Percentiles rank a stretch among this genome's conserved stretches.
phyloP scores from a whole-genome alignment of 345 rosid species.

The Rubroshorea leprosula region DNA sequence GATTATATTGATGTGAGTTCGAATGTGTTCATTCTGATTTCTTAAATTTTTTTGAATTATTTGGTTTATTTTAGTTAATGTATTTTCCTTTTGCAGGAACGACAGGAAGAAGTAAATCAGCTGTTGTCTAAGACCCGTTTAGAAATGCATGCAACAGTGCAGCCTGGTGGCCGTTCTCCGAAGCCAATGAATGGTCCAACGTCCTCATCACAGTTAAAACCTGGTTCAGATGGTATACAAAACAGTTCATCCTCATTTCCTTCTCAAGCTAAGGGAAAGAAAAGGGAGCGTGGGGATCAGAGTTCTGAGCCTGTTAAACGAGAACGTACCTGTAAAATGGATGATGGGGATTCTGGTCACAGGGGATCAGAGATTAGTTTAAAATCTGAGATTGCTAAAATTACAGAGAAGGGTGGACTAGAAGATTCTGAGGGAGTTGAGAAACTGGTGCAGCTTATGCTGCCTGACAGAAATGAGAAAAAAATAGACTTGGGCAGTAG shows the following conservation, averaged over 20 bases:
- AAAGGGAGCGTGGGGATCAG: constrained; percentile 85
- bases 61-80: constrained; percentile 3
- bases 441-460: constrained; percentile 72
- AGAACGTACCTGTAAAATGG: constrained; percentile 50
- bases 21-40: constrained; percentile 1
- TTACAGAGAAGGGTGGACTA: constrained; percentile 77
- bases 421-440: constrained; percentile 76
- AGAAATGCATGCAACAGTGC: constrained; percentile 80
- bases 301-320: constrained; percentile 60
- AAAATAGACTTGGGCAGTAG: constrained; percentile 64
- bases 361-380: constrained; percentile 46
- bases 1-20: constrained; percentile 77
- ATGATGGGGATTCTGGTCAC: constrained; percentile 55
- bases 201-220: constrained; percentile 62
- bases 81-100: constrained; percentile 35
- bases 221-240: constrained; percentile 60
- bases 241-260: constrained; percentile 46
- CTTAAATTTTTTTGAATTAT: neutral
- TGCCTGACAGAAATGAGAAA: constrained; percentile 57
- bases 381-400: constrained; percentile 61
- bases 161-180: constrained; percentile 79
- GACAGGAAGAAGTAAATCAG: constrained; percentile 71
- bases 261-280: constrained; percentile 81
- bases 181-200: constrained; percentile 70
- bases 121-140: constrained; percentile 53